These are phyloP conservation scores for Candida frijolesensis DNA, from an alignment of 1,139 yeast genomes.

Conservation along the genomic window DNA sequence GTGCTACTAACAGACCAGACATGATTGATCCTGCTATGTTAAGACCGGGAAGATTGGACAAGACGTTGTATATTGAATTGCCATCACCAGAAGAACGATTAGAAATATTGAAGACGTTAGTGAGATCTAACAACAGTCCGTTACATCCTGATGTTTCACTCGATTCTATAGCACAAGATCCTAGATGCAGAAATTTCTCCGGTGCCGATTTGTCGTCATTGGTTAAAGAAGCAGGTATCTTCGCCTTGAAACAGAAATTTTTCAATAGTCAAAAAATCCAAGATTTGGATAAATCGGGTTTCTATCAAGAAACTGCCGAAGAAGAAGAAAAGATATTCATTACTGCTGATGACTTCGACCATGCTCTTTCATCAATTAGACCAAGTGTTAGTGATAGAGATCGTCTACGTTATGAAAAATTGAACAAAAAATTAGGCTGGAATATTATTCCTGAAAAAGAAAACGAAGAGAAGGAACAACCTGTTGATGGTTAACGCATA, in stretches of 20 bases:
- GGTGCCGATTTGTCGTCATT: constrained; percentile 96
- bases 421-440: constrained; percentile 66
- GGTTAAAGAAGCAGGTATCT: constrained; percentile 90
- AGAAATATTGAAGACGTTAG: constrained; percentile 80
- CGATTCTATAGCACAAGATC: constrained; percentile 64
- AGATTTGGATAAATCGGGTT: constrained; percentile 51
- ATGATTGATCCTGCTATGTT: constrained; percentile 99
- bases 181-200: constrained; percentile 82
- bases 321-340: constrained; percentile 50
- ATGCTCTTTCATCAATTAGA: constrained; percentile 72
- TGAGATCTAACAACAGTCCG: constrained; percentile 75
- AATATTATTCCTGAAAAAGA: constrained; percentile 25
- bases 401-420: constrained; percentile 69
- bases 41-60: constrained; percentile 94
- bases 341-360: constrained; percentile 63
- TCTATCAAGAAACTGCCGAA: constrained; percentile 32
- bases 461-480: constrained; percentile 18
- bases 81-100: constrained; percentile 77
- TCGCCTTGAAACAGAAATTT: constrained; percentile 75
- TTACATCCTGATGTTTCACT: constrained; percentile 66
- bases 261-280: constrained; percentile 52
- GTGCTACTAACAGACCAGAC: constrained; percentile 97
- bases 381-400: constrained; percentile 93
- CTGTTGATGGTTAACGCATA: constrained; percentile 1
- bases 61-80: constrained; percentile 86